Percentiles rank a stretch among this genome's conserved stretches.
phyloP scores from a whole-genome alignment of 768 basidiomycete genomes.

The Russula virescens region DNA sequence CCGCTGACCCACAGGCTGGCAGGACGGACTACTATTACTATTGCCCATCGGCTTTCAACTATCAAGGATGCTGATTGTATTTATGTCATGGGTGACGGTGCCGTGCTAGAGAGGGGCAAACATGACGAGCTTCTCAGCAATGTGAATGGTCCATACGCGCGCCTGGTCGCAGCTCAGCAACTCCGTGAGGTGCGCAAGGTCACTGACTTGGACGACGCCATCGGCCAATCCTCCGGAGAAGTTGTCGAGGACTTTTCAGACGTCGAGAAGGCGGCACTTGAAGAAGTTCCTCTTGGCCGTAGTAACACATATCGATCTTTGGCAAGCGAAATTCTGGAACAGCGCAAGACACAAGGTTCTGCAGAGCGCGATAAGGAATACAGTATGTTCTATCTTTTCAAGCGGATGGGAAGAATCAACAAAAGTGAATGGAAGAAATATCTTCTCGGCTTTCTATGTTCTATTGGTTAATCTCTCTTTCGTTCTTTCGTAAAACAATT shows the following conservation, averaged over 20 bases:
- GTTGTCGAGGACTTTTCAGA: slow-evolving; percentile 24
- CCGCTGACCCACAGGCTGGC: background rate
- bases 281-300: slow-evolving; percentile 54
- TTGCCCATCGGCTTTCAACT: slow-evolving; percentile 33
- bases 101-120: slow-evolving; percentile 40
- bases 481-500: background rate
- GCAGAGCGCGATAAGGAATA: slow-evolving; percentile 34
- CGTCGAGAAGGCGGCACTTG: slow-evolving; percentile 46
- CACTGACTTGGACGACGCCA: slow-evolving; percentile 21
- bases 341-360: slow-evolving; percentile 31
- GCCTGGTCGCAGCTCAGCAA: slow-evolving; percentile 69
- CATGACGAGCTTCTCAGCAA: slow-evolving; percentile 37
- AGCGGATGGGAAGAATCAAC: slow-evolving; percentile 61
- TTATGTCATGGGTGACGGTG: slow-evolving; percentile 41
- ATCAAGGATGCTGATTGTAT: slow-evolving; percentile 38
- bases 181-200: slow-evolving; percentile 46
- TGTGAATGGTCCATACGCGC: slow-evolving; percentile 57
- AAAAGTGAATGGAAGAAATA: slow-evolving; percentile 55
- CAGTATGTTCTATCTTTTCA: slow-evolving; percentile 53
- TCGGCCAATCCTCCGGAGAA: background rate
- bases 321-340: slow-evolving; percentile 55
- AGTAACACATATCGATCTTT: slow-evolving; percentile 50
- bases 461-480: slow-evolving; percentile 28
- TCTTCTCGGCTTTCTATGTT: slow-evolving; percentile 47
- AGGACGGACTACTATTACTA: slow-evolving; percentile 33